A percentile compares a stretch with the other conserved stretches of the same genome.
Conservation (phyloP, 768 basidiomycete species). For the Mrakia hoshinonis region DNA sequence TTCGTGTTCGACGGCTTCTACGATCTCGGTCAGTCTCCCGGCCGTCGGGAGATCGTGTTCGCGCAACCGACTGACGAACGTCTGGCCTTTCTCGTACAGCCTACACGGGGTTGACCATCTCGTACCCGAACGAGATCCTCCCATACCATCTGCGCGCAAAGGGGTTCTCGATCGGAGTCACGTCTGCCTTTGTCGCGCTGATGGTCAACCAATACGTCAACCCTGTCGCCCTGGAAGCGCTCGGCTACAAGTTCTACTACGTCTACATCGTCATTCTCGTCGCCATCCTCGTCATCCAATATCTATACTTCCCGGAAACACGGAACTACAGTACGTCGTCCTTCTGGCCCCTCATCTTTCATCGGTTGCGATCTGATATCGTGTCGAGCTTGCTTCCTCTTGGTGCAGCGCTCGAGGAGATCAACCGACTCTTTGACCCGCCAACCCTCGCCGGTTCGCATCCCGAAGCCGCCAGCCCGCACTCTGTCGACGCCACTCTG, state of each 20-base stretch:
- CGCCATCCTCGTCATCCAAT: neutral
- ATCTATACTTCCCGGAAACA: neutral
- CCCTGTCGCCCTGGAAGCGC: neutral
- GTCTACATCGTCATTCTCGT: slow-evolving; percentile 1
- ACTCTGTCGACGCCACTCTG: too few species aligned
- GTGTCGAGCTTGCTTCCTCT: too few species aligned
- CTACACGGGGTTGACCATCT: neutral
- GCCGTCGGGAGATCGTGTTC: too few species aligned
- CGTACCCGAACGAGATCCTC: neutral
- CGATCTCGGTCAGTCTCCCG: neutral
- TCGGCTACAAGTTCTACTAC: neutral
- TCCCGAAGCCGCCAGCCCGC: too few species aligned
- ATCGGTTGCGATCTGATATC: too few species aligned
- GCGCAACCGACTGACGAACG: too few species aligned
- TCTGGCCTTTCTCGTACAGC: neutral
- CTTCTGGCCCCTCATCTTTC: neutral
- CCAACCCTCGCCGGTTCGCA: too few species aligned
- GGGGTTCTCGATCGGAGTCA: neutral
- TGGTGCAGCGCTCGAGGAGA: too few species aligned
- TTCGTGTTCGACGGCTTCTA: neutral
- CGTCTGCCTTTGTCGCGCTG: neutral
- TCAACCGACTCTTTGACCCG: too few species aligned
- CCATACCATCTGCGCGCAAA: neutral
- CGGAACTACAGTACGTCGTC: neutral
- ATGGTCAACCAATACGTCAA: neutral